phyloP scores from a whole-genome alignment of 2,329 filamentous ascomycete genomes.

The Cladophialophora bantiana region DNA sequence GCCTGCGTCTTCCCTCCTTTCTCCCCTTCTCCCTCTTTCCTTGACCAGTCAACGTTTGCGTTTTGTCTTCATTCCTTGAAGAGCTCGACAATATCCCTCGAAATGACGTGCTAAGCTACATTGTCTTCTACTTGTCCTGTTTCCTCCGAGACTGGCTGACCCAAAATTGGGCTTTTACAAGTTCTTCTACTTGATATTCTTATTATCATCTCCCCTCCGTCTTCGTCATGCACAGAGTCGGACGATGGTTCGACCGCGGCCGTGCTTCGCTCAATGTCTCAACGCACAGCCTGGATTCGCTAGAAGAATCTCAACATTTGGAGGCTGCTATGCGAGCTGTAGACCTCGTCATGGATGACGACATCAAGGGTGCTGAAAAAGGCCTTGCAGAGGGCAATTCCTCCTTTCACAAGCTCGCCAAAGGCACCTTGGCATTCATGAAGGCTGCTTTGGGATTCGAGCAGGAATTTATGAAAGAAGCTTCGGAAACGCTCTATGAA shows the following conservation, averaged over 20 bases:
- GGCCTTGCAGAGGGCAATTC: constrained; percentile 75
- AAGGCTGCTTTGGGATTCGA: constrained; percentile 88
- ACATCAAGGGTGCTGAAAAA: constrained; percentile 82
- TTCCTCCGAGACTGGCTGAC: neutral
- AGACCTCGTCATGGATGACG: constrained; percentile 82
- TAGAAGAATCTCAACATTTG: constrained; percentile 61
- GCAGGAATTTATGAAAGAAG: constrained; percentile 87
- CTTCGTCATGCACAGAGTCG: constrained; percentile 35
- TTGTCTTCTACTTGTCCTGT: neutral
- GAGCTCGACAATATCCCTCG: neutral
- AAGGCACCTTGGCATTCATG: constrained; percentile 83
- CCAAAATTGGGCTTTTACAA: neutral
- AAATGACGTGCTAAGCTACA: neutral
- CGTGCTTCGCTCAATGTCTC: constrained; percentile 65
- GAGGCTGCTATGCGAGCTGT: constrained; percentile 57
- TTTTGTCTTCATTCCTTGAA: neutral
- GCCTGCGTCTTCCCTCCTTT: neutral
- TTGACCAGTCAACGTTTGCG: neutral
- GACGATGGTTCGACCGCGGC: constrained; percentile 69
- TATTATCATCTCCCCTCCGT: neutral
- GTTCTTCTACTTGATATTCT: neutral
- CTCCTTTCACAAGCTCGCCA: constrained; percentile 86
- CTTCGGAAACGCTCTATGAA: constrained; percentile 72
- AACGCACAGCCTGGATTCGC: constrained; percentile 63
- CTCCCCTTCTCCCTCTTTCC: neutral